Conservation (phyloP, 805 yeast species). For the Saccharomycopsis selenospora region DNA sequence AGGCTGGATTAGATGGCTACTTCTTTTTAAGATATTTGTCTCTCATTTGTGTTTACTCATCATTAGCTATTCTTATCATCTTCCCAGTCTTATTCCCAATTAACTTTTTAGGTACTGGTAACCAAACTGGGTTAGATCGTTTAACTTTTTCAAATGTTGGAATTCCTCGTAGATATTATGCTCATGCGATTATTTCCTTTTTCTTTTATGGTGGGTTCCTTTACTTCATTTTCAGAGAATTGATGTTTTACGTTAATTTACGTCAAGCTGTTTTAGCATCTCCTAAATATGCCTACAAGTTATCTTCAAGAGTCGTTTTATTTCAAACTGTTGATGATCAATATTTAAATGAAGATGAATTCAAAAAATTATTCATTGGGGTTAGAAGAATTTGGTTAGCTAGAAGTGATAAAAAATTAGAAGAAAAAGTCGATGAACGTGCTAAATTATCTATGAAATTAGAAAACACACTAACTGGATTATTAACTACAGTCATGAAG, state of each 20-base stretch:
- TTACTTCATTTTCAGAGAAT: constrained; percentile 75
- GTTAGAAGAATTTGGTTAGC: constrained; percentile 78
- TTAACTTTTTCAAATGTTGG: constrained; percentile 73
- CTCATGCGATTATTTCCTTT: constrained; percentile 81
- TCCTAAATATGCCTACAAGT: constrained; percentile 67
- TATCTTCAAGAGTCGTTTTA: constrained; percentile 74
- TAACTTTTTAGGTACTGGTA: constrained; percentile 63
- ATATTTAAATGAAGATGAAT: constrained; percentile 62
- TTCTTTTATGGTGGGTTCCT: constrained; percentile 61
- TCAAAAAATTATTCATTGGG: constrained; percentile 71
- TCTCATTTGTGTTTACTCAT: constrained; percentile 44
- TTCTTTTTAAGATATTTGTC: constrained; percentile 76
- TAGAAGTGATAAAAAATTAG: constrained; percentile 47
- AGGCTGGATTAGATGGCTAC: constrained; percentile 92
- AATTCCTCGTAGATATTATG: constrained; percentile 58
- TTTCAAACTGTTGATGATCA: constrained; percentile 79
- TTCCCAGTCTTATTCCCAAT: constrained; percentile 76
- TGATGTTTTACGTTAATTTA: constrained; percentile 67
- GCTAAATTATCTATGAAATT: constrained; percentile 49
- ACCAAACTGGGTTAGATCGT: constrained; percentile 61
- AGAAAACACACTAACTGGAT: constrained; percentile 57
- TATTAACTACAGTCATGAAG: constrained; percentile 58
- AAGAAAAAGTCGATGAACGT: constrained; percentile 51
- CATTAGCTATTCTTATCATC: constrained; percentile 46
- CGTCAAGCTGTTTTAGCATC: constrained; percentile 74